phyloP scores from a whole-genome alignment of 23 red algal genomes.

The Cyanidium caldarium region DNA sequence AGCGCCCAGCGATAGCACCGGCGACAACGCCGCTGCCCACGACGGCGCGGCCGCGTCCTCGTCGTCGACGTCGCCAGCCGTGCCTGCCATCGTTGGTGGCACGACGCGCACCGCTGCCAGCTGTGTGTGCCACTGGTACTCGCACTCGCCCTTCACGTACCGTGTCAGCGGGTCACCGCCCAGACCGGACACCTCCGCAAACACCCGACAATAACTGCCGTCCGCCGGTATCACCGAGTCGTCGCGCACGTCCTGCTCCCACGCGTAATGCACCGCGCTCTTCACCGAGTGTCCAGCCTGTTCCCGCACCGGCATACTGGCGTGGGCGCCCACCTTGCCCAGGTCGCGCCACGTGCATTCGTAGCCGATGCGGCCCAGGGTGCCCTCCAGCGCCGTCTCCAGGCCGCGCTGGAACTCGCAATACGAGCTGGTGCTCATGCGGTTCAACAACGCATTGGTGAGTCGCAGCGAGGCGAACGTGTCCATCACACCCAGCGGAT shows the following conservation, averaged over 20 bases:
- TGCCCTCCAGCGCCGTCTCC: neutral
- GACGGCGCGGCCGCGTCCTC: neutral
- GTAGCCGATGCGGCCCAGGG: constrained; percentile 9
- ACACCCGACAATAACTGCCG: constrained; percentile 1
- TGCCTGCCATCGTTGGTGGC: neutral
- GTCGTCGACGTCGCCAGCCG: neutral
- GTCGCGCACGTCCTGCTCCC: constrained; percentile 38
- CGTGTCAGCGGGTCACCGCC: neutral
- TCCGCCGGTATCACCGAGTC: constrained; percentile 22
- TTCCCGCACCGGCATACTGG: constrained; percentile 31
- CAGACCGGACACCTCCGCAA: constrained; percentile 1
- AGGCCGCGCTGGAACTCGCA: constrained; percentile 4
- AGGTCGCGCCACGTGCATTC: constrained; percentile 28
- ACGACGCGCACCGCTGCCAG: neutral
- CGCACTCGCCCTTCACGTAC: neutral
- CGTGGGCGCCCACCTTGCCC: constrained; percentile 13
- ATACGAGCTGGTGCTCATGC: neutral
- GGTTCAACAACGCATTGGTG: neutral
- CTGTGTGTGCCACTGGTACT: neutral
- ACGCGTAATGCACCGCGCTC: constrained; percentile 26
- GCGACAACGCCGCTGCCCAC: constrained; percentile 4
- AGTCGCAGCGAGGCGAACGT: neutral
- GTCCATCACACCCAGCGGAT: neutral
- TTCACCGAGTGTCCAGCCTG: constrained; percentile 51
- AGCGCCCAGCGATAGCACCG: constrained; percentile 2